A percentile compares a stretch with the other conserved stretches of the same genome.
Evolutionary conservation across 495 filamentous ascomycete genomes (phyloP).

Genomic region (Aspergillus bridgeri): DNA sequence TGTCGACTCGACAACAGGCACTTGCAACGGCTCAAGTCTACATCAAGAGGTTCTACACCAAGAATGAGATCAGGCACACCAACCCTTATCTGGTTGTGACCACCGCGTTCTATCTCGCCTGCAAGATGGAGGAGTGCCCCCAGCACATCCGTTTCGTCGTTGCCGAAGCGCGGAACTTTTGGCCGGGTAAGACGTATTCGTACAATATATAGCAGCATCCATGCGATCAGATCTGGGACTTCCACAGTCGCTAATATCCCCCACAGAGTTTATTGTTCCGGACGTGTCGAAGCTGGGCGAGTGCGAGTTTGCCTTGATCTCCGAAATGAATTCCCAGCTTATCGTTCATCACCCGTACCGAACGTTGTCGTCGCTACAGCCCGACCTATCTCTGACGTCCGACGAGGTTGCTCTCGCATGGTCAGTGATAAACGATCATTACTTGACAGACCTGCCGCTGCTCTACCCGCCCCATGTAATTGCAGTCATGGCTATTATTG

Average conservation of each 20-base stretch:
- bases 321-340: slow-evolving; percentile 89
- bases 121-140: slow-evolving; percentile 98
- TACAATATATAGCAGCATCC: background rate
- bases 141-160: slow-evolving; percentile 91
- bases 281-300: slow-evolving; percentile 91
- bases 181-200: slow-evolving; percentile 59
- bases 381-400: slow-evolving; percentile 62
- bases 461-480: slow-evolving; percentile 86
- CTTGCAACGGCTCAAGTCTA: slow-evolving; percentile 95
- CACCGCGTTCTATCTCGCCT: slow-evolving; percentile 91
- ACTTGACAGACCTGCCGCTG: slow-evolving; percentile 88
- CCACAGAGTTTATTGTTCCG: slow-evolving; percentile 66
- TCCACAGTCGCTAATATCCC: slow-evolving; percentile 14
- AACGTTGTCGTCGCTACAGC: slow-evolving; percentile 70
- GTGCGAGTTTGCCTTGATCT: slow-evolving; percentile 94
- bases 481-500: slow-evolving; percentile 83
- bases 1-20: slow-evolving; percentile 78
- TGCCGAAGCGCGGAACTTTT: slow-evolving; percentile 78
- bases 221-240: too few species aligned
- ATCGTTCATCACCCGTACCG: slow-evolving; percentile 98
- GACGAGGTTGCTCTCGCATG: slow-evolving; percentile 80
- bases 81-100: slow-evolving; percentile 90
- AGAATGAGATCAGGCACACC: slow-evolving; percentile 85
- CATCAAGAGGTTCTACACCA: slow-evolving; percentile 87
- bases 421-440: slow-evolving; percentile 93